Base-by-base conservation (phyloP, 441 rosid species). In the Croton laevigatus region DNA sequence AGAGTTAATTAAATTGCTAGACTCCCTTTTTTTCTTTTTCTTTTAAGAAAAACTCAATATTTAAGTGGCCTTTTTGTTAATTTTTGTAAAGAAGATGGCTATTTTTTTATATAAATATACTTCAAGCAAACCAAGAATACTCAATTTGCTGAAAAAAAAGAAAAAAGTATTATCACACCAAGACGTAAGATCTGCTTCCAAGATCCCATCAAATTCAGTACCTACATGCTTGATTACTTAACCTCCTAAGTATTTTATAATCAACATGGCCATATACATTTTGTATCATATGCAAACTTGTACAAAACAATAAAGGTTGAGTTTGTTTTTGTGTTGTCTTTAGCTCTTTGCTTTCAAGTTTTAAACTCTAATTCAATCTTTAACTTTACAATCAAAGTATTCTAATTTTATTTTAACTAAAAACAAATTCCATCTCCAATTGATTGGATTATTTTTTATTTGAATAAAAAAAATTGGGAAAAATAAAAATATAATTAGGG, bases 311-410 rank as follows among this genome's bases (percentile, higher is more conserved):
- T 20, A 42, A 34, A 23, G 32, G 5, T 20, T 22, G 5, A 23
- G 22, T n/a, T 45, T 57, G 55, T 9, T 59, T 63, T 76, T 27
- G 9, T 44, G 23, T 77, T 68, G 74, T 64, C 59, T 23, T n/a
- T 66, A 58, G 10, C 61, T 59, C 70, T 75, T 70, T 66, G 71
- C 67, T 75, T 75, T 51, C 45, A 17, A 52, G 40, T 37, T 69
- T 46, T 13, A 61, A 77, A 71, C 74, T 68, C 64, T 44, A 44
- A 8, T 40, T 48, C 69, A 76, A 79, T 71, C 72, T 63, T 65
- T 58, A 69, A 74, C 67, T 69, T 76, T 75, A 58, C 68, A 22
- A 76, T 81, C 79, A 76, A 55, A 68, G 20, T 58, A 32, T 13
- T 62, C 58, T 3, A 65, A 51, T 36, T 17, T 51, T 52, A 62